Evolutionary conservation across 768 basidiomycete species (phyloP).

Genomic region (Wakefieldia striispora): DNA sequence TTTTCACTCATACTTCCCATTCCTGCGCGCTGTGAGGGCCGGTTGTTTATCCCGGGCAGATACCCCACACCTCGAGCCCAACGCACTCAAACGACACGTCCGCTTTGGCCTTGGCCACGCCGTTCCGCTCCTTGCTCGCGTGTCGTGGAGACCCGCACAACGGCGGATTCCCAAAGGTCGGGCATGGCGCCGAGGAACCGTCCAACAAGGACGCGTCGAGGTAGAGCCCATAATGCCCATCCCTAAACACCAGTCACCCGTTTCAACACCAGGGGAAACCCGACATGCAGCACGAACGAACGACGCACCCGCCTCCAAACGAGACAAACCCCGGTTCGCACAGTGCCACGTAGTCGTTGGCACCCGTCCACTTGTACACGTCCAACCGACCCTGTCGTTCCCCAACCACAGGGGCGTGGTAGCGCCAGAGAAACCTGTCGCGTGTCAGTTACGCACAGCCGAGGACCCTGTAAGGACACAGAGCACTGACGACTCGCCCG

Average conservation of each 20-base stretch:
- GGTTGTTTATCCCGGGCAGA: conserved; percentile 36
- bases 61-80: conserved; percentile 88
- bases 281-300: background rate
- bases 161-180: conserved; percentile 85
- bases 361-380: conserved; percentile 82
- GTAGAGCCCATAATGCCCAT: conserved; percentile 86
- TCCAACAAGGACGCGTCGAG: conserved; percentile 78
- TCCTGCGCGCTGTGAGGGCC: too few relatives aligned
- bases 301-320: conserved; percentile 87
- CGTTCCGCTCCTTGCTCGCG: conserved; percentile 7
- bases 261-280: too few relatives aligned
- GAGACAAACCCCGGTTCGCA: conserved; percentile 80
- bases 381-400: conserved; percentile 39
- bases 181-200: conserved; percentile 82
- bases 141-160: conserved; percentile 47
- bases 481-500: conserved; percentile 73
- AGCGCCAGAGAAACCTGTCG: conserved; percentile 77
- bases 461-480: too few relatives aligned
- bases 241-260: conserved; percentile 39
- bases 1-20: too few relatives aligned
- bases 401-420: conserved; percentile 29
- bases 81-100: conserved; percentile 84
- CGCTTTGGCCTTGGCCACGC: conserved; percentile 31
- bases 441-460: too few relatives aligned
- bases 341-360: conserved; percentile 86